These are phyloP conservation scores for Phyllosticta ampelicida DNA, from an alignment of 2,329 filamentous ascomycete genomes.

Conservation along the genomic window DNA sequence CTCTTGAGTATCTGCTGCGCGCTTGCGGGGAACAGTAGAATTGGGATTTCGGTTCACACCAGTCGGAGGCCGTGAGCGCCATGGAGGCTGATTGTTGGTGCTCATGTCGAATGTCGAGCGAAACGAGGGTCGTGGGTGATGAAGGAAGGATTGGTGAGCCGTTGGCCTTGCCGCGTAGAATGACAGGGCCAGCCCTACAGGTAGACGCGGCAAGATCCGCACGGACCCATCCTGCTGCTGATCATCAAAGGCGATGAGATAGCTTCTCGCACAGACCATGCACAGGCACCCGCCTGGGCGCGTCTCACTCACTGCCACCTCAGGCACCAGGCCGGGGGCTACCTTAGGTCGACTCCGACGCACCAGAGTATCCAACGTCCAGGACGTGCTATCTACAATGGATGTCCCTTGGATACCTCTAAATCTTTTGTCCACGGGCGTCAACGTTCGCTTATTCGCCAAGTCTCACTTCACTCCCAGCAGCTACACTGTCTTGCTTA, in stretches of 20 bases:
- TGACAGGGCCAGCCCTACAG: neutral
- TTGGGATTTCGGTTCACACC: constrained; percentile 17
- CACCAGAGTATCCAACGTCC: neutral
- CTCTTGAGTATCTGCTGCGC: constrained; percentile 37
- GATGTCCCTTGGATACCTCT: neutral
- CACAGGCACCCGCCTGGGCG: neutral
- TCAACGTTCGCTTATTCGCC: constrained; percentile 47
- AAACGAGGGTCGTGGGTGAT: neutral
- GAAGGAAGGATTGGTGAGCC: neutral
- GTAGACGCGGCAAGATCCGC: constrained; percentile 2
- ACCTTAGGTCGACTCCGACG: too few relatives aligned
- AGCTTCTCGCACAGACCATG: neutral
- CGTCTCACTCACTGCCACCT: neutral
- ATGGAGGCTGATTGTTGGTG: constrained; percentile 24
- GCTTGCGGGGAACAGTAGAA: constrained; percentile 31
- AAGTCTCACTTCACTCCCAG: constrained; percentile 45
- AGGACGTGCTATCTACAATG: neutral
- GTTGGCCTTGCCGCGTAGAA: neutral
- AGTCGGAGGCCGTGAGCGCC: constrained; percentile 19
- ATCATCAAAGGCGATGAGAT: neutral
- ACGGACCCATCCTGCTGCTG: neutral
- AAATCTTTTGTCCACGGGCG: neutral
- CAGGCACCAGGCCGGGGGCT: too few relatives aligned
- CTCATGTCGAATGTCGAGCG: constrained; percentile 17
- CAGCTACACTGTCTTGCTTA: constrained; percentile 56